Evolutionary conservation across 1,284 basidiomycete genomes (phyloP).

Genomic region (Naganishia cerealis): DNA sequence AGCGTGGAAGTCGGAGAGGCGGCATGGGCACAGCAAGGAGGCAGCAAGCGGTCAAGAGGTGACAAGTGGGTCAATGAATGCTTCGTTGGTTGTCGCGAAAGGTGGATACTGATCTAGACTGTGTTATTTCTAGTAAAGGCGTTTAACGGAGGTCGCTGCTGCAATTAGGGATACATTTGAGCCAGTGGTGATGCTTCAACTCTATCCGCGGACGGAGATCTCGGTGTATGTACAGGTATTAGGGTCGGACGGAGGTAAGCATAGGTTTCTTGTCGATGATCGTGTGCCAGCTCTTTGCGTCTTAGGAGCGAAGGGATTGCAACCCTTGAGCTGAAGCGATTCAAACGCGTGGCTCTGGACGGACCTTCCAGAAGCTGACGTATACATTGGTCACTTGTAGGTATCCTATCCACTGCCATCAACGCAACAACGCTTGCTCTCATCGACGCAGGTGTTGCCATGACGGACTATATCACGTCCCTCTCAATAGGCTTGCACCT

Average conservation of each 20-base stretch:
- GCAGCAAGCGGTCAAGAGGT: constrained; percentile 71
- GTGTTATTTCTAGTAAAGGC: constrained; percentile 58
- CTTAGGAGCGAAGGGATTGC: background rate
- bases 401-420: constrained; percentile 86
- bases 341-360: background rate
- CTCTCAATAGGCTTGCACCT: constrained; percentile 71
- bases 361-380: background rate
- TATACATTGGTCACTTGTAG: constrained; percentile 47
- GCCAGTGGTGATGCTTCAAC: constrained; percentile 81
- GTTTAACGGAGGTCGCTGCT: constrained; percentile 80
- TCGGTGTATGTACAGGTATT: constrained; percentile 90
- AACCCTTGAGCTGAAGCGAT: background rate
- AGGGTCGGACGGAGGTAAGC: constrained; percentile 77
- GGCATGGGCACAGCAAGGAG: constrained; percentile 79
- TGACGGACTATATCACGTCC: constrained; percentile 86
- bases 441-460: constrained; percentile 82
- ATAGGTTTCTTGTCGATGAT: background rate
- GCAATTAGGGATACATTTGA: constrained; percentile 92
- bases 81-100: background rate
- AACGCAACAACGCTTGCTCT: constrained; percentile 93
- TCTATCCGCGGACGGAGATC: constrained; percentile 92
- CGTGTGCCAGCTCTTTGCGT: background rate
- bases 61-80: constrained; percentile 70
- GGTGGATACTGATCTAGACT: background rate
- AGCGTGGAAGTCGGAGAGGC: constrained; percentile 82